Evolutionary conservation across 2,329 filamentous ascomycete genomes (phyloP).

Genomic region (Phialemoniopsis sp.): DNA sequence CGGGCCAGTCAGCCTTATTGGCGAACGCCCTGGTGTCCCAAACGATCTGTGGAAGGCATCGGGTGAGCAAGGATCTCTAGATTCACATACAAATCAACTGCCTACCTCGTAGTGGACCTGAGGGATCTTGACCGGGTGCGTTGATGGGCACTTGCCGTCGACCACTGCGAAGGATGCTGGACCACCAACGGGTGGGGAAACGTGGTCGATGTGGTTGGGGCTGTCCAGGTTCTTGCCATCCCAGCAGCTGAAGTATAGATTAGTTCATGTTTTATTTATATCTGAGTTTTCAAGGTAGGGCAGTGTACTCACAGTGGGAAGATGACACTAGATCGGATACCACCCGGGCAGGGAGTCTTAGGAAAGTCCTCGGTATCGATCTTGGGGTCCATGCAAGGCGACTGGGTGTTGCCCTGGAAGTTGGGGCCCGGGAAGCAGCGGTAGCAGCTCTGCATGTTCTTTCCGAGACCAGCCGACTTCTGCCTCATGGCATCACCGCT

Average conservation of each 20-base stretch:
- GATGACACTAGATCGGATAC: slow-evolving; percentile 17
- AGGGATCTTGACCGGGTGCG: slow-evolving; percentile 23
- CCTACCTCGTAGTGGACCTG: slow-evolving; percentile 16
- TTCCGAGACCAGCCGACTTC: slow-evolving; percentile 7
- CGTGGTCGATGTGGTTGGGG: slow-evolving; percentile 22
- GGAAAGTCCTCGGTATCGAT: slow-evolving; percentile 16
- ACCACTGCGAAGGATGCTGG: slow-evolving; percentile 2
- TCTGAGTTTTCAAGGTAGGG: slow-evolving; percentile 11
- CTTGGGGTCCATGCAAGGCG: slow-evolving; percentile 9
- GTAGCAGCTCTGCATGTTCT: slow-evolving; percentile 25
- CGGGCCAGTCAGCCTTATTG: slow-evolving; percentile 23
- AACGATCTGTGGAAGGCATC: slow-evolving; percentile 7
- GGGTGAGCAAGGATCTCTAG: neutral
- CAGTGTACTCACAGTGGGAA: slow-evolving; percentile 15
- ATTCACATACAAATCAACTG: neutral
- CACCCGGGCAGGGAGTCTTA: slow-evolving; percentile 14
- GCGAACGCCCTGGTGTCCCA: slow-evolving; percentile 22
- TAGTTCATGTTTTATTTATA: slow-evolving; percentile 11
- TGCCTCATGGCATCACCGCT: slow-evolving; percentile 28
- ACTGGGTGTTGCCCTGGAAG: slow-evolving; percentile 14
- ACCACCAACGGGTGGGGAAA: slow-evolving; percentile 19
- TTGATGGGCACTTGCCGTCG: slow-evolving; percentile 18
- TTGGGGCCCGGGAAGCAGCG: slow-evolving; percentile 18
- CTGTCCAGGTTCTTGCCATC: slow-evolving; percentile 22
- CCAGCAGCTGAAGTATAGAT: slow-evolving; percentile 13